Conservation (phyloP, 2,329 filamentous ascomycete genomes). For the Didymella arachidicola region DNA sequence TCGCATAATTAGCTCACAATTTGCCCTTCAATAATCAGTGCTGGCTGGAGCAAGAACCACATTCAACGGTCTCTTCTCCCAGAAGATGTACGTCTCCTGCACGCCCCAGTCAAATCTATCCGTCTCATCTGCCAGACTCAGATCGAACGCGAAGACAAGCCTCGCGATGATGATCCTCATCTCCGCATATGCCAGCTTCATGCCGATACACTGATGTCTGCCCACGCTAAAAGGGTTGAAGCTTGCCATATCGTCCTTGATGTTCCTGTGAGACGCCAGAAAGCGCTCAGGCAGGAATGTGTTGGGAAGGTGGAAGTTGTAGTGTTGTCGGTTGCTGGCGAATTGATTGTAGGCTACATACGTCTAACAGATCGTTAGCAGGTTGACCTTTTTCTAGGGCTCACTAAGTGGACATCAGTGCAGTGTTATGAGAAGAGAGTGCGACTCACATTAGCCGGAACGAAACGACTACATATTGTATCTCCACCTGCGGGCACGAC, state of each 20-base stretch:
- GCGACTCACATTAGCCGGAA: slow-evolving; percentile 33
- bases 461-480: slow-evolving; percentile 32
- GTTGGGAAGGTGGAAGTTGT: slow-evolving; percentile 41
- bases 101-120: slow-evolving; percentile 35
- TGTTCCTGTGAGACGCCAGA: slow-evolving; percentile 24
- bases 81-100: slow-evolving; percentile 35
- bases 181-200: slow-evolving; percentile 41
- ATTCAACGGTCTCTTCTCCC: slow-evolving; percentile 30
- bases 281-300: slow-evolving; percentile 49
- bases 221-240: slow-evolving; percentile 42
- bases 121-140: slow-evolving; percentile 18
- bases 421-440: neutral
- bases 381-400: neutral
- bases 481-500: slow-evolving; percentile 35
- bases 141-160: slow-evolving; percentile 53
- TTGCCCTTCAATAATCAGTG: too few relatives aligned
- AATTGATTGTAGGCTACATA: slow-evolving; percentile 44
- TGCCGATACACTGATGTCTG: slow-evolving; percentile 39
- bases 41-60: slow-evolving; percentile 2
- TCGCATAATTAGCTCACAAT: too few relatives aligned
- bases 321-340: slow-evolving; percentile 34
- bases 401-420: too few relatives aligned
- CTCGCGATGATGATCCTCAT: slow-evolving; percentile 51
- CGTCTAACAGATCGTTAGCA: slow-evolving; percentile 26
- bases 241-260: slow-evolving; percentile 34